A percentile compares a stretch with the other conserved stretches of the same genome.
These are phyloP conservation scores for Cryphonectria radicalis DNA, from an alignment of 2,329 filamentous ascomycete species.

Conservation along the genomic window DNA sequence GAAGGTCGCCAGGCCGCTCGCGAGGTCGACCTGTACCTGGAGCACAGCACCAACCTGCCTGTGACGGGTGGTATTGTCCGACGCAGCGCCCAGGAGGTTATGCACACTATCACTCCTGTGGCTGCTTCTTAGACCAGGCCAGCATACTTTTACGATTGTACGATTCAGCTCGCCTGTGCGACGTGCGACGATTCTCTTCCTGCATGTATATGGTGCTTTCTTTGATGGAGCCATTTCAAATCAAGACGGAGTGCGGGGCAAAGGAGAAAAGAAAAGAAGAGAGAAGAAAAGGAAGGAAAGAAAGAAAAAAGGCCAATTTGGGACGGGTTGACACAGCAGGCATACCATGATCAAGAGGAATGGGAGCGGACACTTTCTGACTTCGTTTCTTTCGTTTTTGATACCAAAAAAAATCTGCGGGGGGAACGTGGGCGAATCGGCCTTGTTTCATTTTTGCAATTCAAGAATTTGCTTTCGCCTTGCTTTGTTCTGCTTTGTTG, in stretches of 20 bases:
- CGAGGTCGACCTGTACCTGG: slow-evolving; percentile 88
- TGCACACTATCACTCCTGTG: slow-evolving; percentile 43
- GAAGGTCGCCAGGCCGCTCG: slow-evolving; percentile 92
- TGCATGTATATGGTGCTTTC: slow-evolving; percentile 13
- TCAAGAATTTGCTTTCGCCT: background rate
- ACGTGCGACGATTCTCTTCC: slow-evolving; percentile 10
- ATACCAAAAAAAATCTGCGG: slow-evolving; percentile 20
- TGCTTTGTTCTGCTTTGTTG: background rate
- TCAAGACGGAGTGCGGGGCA: slow-evolving; percentile 8
- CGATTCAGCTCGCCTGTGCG: background rate
- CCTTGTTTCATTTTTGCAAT: background rate
- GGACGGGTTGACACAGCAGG: slow-evolving; percentile 18
- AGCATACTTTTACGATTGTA: slow-evolving; percentile 17
- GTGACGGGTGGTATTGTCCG: slow-evolving; percentile 94
- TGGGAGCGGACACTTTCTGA: slow-evolving; percentile 13
- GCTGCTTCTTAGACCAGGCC: slow-evolving; percentile 29
- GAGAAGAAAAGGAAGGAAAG: slow-evolving; percentile 2
- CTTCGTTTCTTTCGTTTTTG: slow-evolving; percentile 21
- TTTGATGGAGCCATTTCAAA: slow-evolving; percentile 2
- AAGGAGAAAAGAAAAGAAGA: slow-evolving; percentile 10
- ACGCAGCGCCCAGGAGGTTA: slow-evolving; percentile 73
- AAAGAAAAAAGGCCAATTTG: slow-evolving; percentile 2
- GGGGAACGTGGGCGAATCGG: slow-evolving; percentile 7
- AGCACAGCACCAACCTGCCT: slow-evolving; percentile 77
- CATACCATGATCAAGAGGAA: slow-evolving; percentile 4